Evolutionary conservation across 148 eudicot genomes (phyloP), one percentile per base, ranked within the genome.

Genomic region (Rheum nobile): DNA sequence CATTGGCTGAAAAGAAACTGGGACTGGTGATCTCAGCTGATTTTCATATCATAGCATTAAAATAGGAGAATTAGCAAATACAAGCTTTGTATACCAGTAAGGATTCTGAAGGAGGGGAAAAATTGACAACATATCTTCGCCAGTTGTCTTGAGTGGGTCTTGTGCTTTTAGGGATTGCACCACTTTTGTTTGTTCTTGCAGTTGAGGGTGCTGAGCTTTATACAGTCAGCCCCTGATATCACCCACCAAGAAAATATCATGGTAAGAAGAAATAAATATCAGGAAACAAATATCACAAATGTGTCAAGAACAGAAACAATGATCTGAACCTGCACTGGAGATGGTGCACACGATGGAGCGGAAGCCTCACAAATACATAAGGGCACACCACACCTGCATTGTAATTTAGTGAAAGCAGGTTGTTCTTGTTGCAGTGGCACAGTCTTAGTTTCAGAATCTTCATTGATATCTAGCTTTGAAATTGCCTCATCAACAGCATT

Each of bases 361-460:
- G 97, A 76, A 78, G 86, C 86, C 80, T 78, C 88, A 81, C 98
- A 95, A 78, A 95, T 95, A 85, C 98, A 95, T 84, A 95, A 85
- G 80, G 98, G 98, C 98, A 95, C 91, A 68, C 97, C 98, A 84
- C 98, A 95, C 65, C 88, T 91, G 88, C 98, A 95, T 38, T 95
- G 91, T 78, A 76, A 35, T 74, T 79, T 73, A 38, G 74, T 81
- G 35, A 80, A 42, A 57, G 67, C 70, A 48, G 84, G 61, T 54
- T 82, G 71, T 55, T 84, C 77, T 71, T 82, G 71, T 8, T 75
- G 37, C 74, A 77, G 72, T 67, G 77, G 78, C 69, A 77, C 79
- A 48, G 71, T 39, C 47, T 80, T 81, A 44, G 75, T 55, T 61
- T 86, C 88, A 68, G 85, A 67, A 84, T 77, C 81, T 43, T 73